Percentiles rank a stretch among this genome's conserved stretches.
These are phyloP conservation scores for Dichotomopilus funicola DNA, from an alignment of 2,329 filamentous ascomycete species.

Conservation along the genomic window DNA sequence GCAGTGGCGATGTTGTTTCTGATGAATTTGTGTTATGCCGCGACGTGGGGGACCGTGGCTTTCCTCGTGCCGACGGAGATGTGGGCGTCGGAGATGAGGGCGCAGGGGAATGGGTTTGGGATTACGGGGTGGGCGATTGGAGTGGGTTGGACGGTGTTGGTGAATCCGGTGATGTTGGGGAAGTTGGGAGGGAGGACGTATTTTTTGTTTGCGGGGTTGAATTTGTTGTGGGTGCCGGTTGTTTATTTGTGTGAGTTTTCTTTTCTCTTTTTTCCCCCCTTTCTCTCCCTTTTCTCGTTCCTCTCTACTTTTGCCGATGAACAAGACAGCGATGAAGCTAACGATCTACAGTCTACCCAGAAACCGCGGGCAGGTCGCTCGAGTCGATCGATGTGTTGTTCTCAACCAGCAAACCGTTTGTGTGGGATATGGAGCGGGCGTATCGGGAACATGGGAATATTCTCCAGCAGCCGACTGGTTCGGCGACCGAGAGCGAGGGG, in stretches of 20 bases:
- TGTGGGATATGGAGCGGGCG: constrained; percentile 38
- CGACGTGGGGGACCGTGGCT: constrained; percentile 43
- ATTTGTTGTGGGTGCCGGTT: constrained; percentile 45
- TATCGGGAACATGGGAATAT: constrained; percentile 32
- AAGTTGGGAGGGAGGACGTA: constrained; percentile 42
- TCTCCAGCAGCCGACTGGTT: constrained; percentile 9
- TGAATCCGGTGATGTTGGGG: constrained; percentile 47
- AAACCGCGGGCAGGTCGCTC: constrained; percentile 39
- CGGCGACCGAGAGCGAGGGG: constrained; percentile 4
- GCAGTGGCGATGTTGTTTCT: constrained; percentile 43
- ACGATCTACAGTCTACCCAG: constrained; percentile 35
- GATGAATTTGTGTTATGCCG: constrained; percentile 46
- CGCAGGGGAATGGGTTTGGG: constrained; percentile 53
- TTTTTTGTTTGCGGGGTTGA: constrained; percentile 45
- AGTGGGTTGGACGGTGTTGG: constrained; percentile 46
- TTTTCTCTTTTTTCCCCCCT: neutral
- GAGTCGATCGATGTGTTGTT: constrained; percentile 47
- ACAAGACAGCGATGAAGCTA: constrained; percentile 2
- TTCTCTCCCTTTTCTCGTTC: too few species aligned
- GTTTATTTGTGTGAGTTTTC: constrained; percentile 36
- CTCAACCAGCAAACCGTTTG: constrained; percentile 39
- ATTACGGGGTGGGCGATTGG: constrained; percentile 55
- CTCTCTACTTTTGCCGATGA: too few species aligned
- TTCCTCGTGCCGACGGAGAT: constrained; percentile 50
- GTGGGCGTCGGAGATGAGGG: constrained; percentile 48